Base-by-base conservation (phyloP, 305 asterid genomes). In the Solanum chacoense region DNA sequence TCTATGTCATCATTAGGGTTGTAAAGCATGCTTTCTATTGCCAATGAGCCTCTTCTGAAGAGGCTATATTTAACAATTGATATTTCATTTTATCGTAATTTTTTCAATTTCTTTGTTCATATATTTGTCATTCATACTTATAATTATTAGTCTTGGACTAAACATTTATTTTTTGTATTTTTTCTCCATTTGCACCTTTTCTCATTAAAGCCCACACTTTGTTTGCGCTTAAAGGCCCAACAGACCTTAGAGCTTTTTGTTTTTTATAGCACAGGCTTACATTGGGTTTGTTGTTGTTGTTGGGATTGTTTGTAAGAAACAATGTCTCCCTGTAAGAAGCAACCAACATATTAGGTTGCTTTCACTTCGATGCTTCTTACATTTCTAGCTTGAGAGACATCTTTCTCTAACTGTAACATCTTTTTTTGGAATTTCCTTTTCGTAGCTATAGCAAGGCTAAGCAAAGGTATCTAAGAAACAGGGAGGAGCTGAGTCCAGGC, bases 391-490 rank as follows among this genome's bases (percentile, higher is more conserved):
- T 36, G 36, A 40, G 37, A 77, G 86, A 45, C 71, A 73, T 88
- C 26, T 88, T 69, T 71, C 86, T 87, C 87, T 86, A 85, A 81
- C 85, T 88, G 55, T 69, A 32, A 35, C 26, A 86, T 35, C 31
- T 76, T 22, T 78, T 78, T 37, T 24, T 87, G 89, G 87, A 59
- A 84, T 59, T 77, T 32, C 88, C 79, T 63, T 50, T 24, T 89
- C 85, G 67, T 94, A 98, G 98, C 93, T 98, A 98, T 92, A 95
- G 94, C 93, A 94, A 91, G 89, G 98, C 99, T 91, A 96, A 98
- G 89, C 96, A 95, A 91, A 94, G 98, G 37, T 95, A 98, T 91
- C 86, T 96, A 91, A 91, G 92, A 88, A 93, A 89, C 89, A 92
- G 98, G 92, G 93, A 94, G 91, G 91, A 94, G 92, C 93, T 96